Conservation (phyloP, 768 basidiomycete species). For the Fomitopsis pulvina region DNA sequence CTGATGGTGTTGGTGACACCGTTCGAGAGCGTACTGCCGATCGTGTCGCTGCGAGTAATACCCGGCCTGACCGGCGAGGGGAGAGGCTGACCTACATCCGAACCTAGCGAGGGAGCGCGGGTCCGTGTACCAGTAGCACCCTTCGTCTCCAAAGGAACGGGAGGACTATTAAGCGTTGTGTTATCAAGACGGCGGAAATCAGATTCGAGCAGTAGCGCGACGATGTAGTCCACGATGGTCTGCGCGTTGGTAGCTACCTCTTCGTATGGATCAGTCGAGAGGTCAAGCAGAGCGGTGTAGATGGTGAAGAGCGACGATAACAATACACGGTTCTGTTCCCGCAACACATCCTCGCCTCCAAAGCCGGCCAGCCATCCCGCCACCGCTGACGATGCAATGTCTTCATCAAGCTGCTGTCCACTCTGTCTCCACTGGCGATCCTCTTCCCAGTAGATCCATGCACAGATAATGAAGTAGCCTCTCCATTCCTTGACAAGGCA, state of each 20-base stretch:
- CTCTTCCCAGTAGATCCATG: conserved; percentile 96
- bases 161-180: conserved; percentile 52
- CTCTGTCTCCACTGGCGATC: conserved; percentile 57
- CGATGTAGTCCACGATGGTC: conserved; percentile 88
- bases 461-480: conserved; percentile 92
- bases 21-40: conserved; percentile 51
- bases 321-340: conserved; percentile 76
- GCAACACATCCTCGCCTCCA: conserved; percentile 53
- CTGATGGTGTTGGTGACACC: conserved; percentile 64
- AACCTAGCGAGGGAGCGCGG: conserved; percentile 43
- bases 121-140: conserved; percentile 27
- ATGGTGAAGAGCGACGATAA: conserved; percentile 94
- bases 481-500: conserved; percentile 95
- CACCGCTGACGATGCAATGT: conserved; percentile 64
- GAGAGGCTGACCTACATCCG: conserved; percentile 39
- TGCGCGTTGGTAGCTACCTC: conserved; percentile 90
- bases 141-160: conserved; percentile 30
- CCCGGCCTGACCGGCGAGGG: conserved; percentile 49
- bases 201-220: conserved; percentile 84
- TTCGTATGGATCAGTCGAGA: conserved; percentile 88
- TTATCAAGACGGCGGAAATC: conserved; percentile 74
- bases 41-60: conserved; percentile 50
- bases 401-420: conserved; percentile 47
- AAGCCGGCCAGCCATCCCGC: conserved; percentile 74
- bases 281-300: conserved; percentile 79